Evolutionary conservation across 352 stramenopile species (phyloP).

Genomic region (Pythium apleroticum): DNA sequence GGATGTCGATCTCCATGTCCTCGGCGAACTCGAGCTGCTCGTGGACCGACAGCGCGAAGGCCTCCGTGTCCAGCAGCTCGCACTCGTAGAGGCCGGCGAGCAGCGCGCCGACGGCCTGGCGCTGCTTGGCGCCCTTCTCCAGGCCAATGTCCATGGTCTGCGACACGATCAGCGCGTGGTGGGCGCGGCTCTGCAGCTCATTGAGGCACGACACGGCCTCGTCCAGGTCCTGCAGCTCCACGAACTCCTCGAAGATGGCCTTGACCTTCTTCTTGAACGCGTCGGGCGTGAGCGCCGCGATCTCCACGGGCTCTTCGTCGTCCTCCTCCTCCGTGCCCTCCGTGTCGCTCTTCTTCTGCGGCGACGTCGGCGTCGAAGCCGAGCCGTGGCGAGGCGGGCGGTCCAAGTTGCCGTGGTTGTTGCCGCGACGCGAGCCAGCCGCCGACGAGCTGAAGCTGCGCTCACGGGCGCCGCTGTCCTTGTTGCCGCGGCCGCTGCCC

Average conservation of each 20-base stretch:
- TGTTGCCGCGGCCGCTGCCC: slow-evolving; percentile 17
- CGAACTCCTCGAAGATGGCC: slow-evolving; percentile 84
- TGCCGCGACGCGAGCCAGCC: slow-evolving; percentile 25
- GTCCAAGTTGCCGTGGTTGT: slow-evolving; percentile 20
- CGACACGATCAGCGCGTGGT: slow-evolving; percentile 50
- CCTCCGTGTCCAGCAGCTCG: slow-evolving; percentile 44
- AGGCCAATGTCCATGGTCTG: slow-evolving; percentile 66
- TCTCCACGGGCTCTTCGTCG: slow-evolving; percentile 9
- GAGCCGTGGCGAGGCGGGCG: slow-evolving; percentile 18
- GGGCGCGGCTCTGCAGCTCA: slow-evolving; percentile 53
- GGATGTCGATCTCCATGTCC: slow-evolving; percentile 84
- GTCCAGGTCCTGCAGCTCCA: slow-evolving; percentile 83
- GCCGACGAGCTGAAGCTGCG: slow-evolving; percentile 61
- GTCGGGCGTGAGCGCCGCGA: slow-evolving; percentile 40
- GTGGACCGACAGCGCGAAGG: slow-evolving; percentile 40
- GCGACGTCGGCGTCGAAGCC: slow-evolving; percentile 40
- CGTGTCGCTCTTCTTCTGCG: slow-evolving; percentile 20
- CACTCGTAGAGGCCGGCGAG: slow-evolving; percentile 52
- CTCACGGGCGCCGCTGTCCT: slow-evolving; percentile 42
- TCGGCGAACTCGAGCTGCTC: slow-evolving; percentile 75
- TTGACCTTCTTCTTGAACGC: slow-evolving; percentile 86
- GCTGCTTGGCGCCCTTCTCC: slow-evolving; percentile 70
- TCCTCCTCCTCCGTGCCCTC: slow-evolving; percentile 27
- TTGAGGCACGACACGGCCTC: slow-evolving; percentile 55
- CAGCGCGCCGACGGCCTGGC: slow-evolving; percentile 49